Conservation (phyloP, 345 rosid species). For the Xanthoceras sorbifolium region DNA sequence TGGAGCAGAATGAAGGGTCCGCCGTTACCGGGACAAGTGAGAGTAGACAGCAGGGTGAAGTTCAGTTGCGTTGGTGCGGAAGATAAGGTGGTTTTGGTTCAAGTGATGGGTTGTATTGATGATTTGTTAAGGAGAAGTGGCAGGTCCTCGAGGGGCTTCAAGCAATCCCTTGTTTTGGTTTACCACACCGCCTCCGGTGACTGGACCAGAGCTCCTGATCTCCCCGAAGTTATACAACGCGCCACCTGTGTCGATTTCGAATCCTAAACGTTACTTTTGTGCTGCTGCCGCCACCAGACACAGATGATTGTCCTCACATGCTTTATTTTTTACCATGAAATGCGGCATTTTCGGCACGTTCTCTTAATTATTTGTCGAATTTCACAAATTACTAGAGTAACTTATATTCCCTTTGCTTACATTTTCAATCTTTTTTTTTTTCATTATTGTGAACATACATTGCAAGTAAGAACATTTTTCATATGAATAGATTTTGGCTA, state of each 20-base stretch:
- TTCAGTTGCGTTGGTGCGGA: constrained; percentile 74
- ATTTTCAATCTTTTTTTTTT: too few species aligned
- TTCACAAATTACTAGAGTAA: too few species aligned
- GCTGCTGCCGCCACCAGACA: background rate
- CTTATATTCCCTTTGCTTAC: too few species aligned
- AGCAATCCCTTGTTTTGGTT: constrained; percentile 65
- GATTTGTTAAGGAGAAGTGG: constrained; percentile 79
- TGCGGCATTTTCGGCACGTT: too few species aligned
- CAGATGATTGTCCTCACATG: background rate
- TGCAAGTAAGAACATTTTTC: too few species aligned
- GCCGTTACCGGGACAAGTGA: constrained; percentile 69
- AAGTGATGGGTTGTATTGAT: constrained; percentile 78
- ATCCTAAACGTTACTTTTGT: background rate
- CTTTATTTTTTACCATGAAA: background rate
- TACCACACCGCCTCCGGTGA: constrained; percentile 56
- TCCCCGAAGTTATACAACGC: constrained; percentile 79
- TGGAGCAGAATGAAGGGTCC: constrained; percentile 81
- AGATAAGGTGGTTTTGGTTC: constrained; percentile 70
- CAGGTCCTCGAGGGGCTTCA: constrained; percentile 57
- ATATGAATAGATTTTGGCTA: too few species aligned
- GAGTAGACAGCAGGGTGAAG: constrained; percentile 72
- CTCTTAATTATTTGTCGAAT: too few species aligned
- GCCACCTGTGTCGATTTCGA: constrained; percentile 54
- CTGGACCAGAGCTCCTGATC: constrained; percentile 77
- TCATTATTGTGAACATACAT: too few species aligned